Evolutionary conservation across 1,284 basidiomycete genomes (phyloP), one percentile per base, ranked within the genome.

Genomic region (Ustilago shanxiensis): DNA sequence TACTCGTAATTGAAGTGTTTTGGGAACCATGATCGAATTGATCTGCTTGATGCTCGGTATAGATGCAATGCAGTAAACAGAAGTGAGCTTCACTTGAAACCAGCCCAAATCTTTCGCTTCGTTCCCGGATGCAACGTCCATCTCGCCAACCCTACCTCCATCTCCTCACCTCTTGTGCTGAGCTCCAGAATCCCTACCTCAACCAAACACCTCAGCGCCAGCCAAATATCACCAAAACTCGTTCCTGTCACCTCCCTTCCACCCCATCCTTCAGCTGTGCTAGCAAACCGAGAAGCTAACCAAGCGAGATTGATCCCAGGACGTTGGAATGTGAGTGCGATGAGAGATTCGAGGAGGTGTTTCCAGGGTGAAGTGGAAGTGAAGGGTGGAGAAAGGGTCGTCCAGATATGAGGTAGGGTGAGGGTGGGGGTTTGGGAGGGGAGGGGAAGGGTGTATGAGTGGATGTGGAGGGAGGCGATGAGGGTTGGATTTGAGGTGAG

Each of bases 381-480:
- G n/a, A n/a, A 11, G 57, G 44, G 2, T 4, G 16, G 60, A n/a
- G 44, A 49, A 41, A 76, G 68, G 1, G 73, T 65, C 0, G 65
- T 65, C 68, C 68, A 76, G 16, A 65, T 50, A 44, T 71, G 73
- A 16, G 73, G 73, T 0, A 76, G 37, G 0, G 58, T 31, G 22
- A n/a, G 29, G 7, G 2, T 24, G 33, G 5, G 4, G 9, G 16
- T 28, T 11, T 4, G 20, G 45, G 29, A 39, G 2, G 13, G 14
- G 26, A n/a, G 26, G 31, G 22, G 3, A 26, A 33, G 18, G 67
- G 61, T 28, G 44, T 67, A 72, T 5, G 35, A 3, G 28, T 26
- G 45, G 1, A 67, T 47, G 28, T 55, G 66, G 0, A 35, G 16
- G 3, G 60, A 60, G 2, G 70, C 60, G 45, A 72, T 24, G 11